phyloP scores from a whole-genome alignment of 345 rosid species.

The Pelargonium nanum region DNA sequence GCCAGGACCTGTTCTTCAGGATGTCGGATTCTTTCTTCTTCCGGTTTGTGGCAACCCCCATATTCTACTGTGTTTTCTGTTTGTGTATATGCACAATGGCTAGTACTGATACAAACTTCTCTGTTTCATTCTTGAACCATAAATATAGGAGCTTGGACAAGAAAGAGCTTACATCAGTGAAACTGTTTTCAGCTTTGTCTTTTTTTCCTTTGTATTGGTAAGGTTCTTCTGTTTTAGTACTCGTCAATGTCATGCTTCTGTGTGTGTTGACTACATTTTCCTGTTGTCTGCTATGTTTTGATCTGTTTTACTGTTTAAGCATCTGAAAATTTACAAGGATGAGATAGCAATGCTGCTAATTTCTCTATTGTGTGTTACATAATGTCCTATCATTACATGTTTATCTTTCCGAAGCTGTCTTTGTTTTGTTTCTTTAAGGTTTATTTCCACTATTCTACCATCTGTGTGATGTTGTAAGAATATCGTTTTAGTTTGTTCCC shows the following conservation, averaged over 20 bases:
- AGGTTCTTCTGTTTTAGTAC: conserved; percentile 14
- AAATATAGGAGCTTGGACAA: conserved; percentile 81
- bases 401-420: no score
- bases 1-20: conserved; percentile 82
- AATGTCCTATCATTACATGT: no score
- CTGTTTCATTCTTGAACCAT: not conserved
- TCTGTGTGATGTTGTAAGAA: not conserved
- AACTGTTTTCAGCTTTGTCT: conserved; percentile 55
- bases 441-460: not conserved
- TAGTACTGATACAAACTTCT: not conserved
- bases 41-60: conserved; percentile 47
- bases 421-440: not conserved
- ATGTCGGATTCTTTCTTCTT: conserved; percentile 75
- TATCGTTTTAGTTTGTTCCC: not conserved
- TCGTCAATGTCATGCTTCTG: not conserved
- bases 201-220: conserved; percentile 68
- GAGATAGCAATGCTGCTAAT: no score
- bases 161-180: conserved; percentile 90
- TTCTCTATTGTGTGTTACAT: no score
- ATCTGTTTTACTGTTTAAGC: not conserved
- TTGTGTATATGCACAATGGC: not conserved
- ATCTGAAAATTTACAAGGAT: not conserved
- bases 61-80: no score
- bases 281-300: no score
- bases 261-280: no score